These are phyloP conservation scores for Edaphochlamys debaryana DNA, from an alignment of 139 green algal species.

Conservation along the genomic window DNA sequence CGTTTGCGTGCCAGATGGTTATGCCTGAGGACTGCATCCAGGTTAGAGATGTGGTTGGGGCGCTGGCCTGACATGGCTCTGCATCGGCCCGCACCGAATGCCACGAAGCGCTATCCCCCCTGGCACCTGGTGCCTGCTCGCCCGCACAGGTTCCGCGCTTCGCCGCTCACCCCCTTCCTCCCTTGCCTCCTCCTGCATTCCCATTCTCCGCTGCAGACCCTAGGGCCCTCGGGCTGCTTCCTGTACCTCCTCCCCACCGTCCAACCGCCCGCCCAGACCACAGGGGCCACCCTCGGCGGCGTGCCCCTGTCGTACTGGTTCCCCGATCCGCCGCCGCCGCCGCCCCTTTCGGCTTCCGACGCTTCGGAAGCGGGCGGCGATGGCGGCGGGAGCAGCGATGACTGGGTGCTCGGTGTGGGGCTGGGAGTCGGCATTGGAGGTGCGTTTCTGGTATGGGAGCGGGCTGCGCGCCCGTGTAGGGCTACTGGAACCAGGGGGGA, in stretches of 20 bases:
- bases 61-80: neutral
- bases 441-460: no score
- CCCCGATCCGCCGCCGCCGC: no score
- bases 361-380: no score
- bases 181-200: neutral
- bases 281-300: neutral
- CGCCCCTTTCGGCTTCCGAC: no score
- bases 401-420: neutral
- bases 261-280: neutral
- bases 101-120: neutral
- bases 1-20: neutral
- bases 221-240: neutral
- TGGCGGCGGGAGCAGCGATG: no score
- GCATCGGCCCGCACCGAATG: neutral
- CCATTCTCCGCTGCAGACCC: neutral
- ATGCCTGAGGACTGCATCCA: neutral
- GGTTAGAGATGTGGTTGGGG: neutral
- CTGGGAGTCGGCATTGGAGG: no score
- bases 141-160: no score
- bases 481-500: no score
- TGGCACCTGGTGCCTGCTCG: neutral
- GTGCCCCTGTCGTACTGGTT: no score
- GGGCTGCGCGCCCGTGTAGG: no score
- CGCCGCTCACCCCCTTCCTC: neutral
- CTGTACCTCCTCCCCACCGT: neutral